Evolutionary conservation across 306 rosid genomes (phyloP), one percentile per base, ranked within the genome.

Genomic region (Castanea sativa): DNA sequence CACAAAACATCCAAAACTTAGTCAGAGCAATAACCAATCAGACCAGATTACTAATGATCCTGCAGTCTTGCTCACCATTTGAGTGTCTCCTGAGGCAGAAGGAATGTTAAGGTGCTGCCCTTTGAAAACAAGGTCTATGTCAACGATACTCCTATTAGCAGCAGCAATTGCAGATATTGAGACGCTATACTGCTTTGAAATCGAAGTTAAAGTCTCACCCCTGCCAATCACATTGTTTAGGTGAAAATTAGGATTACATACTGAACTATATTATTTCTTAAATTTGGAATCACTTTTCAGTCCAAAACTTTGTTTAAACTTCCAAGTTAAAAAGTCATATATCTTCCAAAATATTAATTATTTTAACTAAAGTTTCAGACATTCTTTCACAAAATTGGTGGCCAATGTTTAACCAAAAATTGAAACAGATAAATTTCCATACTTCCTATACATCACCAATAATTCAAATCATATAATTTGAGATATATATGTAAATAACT

Each of bases 161-260:
- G 73, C 67, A 19, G 68, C 81, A 43, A 79, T 75, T 73, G 80
- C 79, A 60, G 75, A 55, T 33, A 74, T 1, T 33, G 82, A 55
- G 76, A 72, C 84, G 27, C 77, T 81, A 76, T 84, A 64, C 61
- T 63, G 79, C 61, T 67, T 76, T 5, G 79, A 75, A 56, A 65
- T 72, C 11, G 82, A 80, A 55, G 76, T 61, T 68, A 76, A 59
- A 15, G 84, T 84, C 55, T 80, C 84, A 33, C 82, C 76, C 82
- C 87, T 84, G 80, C 33, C 81, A 84, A 27, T 57, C 41, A 67
- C 49, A 67, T 8, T 35, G 35, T 19, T 8, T 18, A 19, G n/a
- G 29, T 67, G 52, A 59, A 75, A 68, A 35, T 19, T 13, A 14
- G 41, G 21, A 67, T 35, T 16, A 32, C 73, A 73, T 20, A 7